Evolutionary conservation across 257 asterid species (phyloP).

Genomic region (Fraxinus excelsior): DNA sequence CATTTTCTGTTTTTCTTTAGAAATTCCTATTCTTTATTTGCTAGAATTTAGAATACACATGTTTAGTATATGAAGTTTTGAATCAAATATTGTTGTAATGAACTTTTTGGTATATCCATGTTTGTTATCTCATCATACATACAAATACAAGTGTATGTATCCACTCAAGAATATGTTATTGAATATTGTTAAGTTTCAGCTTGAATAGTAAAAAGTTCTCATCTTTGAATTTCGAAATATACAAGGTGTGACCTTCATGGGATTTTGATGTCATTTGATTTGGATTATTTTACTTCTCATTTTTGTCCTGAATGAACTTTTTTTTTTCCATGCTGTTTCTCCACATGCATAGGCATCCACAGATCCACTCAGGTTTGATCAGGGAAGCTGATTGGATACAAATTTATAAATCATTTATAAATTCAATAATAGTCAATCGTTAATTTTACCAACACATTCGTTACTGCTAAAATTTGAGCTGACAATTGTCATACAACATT

Average conservation of each 20-base stretch:
- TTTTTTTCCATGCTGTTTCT: not conserved
- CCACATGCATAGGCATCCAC: not conserved
- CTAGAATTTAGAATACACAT: not conserved
- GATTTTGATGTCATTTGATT: not conserved
- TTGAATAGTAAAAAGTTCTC: not conserved
- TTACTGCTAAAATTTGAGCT: not conserved
- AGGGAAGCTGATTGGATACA: not conserved
- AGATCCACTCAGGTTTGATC: not conserved
- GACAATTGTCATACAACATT: not conserved
- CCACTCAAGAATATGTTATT: not conserved
- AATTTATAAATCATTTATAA: too few species aligned
- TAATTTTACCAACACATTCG: too few species aligned
- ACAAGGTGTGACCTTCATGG: not conserved
- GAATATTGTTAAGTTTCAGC: not conserved
- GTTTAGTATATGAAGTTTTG: not conserved
- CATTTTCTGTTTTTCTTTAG: not conserved
- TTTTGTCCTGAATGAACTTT: not conserved
- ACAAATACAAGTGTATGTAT: not conserved
- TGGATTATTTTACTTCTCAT: not conserved
- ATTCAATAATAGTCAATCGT: too few species aligned
- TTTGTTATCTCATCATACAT: constrained; percentile 15
- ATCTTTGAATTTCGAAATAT: not conserved
- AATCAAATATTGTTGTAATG: not conserved
- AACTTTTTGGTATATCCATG: constrained; percentile 1
- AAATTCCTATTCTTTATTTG: not conserved